These are phyloP conservation scores for Neurospora crassa DNA, from an alignment of 2,329 filamentous ascomycete genomes.

Conservation along the genomic window DNA sequence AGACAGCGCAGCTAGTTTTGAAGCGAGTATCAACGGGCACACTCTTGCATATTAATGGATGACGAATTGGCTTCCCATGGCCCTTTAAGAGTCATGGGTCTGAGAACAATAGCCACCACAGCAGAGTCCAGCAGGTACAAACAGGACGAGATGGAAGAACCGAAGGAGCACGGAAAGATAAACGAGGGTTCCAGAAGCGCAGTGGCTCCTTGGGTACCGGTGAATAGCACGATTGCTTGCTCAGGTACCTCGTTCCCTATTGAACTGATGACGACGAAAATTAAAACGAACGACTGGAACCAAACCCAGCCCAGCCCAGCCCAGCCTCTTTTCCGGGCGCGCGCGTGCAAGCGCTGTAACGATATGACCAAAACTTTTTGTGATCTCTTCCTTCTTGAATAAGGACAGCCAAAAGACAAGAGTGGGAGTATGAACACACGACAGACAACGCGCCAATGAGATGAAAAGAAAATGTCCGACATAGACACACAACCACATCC, in stretches of 20 bases:
- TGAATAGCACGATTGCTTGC: not conserved
- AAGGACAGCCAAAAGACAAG: not conserved
- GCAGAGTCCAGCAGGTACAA: not conserved
- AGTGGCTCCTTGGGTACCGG: not conserved
- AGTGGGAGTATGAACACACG: not conserved
- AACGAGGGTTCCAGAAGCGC: not conserved
- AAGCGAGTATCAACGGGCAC: not conserved
- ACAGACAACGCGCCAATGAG: not conserved
- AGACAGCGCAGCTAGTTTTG: not conserved
- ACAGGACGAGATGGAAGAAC: not conserved
- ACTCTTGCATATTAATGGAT: not conserved
- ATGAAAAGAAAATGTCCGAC: not conserved
- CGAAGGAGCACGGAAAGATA: not conserved
- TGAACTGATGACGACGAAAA: not conserved
- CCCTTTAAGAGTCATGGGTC: not conserved
- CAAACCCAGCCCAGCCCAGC: not conserved
- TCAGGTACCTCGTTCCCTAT: not conserved
- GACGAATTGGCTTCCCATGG: not conserved
- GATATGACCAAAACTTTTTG: not conserved
- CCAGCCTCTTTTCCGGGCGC: not conserved
- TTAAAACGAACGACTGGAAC: not conserved
- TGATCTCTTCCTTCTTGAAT: not conserved
- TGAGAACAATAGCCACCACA: not conserved
- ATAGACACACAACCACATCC: not conserved
- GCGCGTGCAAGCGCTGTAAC: not conserved